Percentiles rank a stretch among this genome's conserved stretches.
phyloP scores from a whole-genome alignment of 2,329 filamentous ascomycete species.

The Arthroderma sp. region DNA sequence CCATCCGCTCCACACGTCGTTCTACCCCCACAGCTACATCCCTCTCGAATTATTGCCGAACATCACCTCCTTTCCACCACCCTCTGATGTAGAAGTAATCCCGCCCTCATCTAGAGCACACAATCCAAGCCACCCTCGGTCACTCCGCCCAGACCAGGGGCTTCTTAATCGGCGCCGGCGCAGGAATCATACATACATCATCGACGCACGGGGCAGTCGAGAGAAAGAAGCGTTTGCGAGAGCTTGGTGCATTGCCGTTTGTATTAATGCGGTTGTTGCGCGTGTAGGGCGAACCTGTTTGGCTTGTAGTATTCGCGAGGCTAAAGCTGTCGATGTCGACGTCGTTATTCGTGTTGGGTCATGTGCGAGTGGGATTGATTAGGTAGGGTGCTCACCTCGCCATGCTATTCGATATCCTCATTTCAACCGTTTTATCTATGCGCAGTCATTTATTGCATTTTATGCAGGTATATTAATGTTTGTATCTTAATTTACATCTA shows the following conservation, averaged over 20 bases:
- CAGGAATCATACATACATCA: slow-evolving; percentile 15
- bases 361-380: not conserved
- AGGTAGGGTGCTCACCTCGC: too few relatives aligned
- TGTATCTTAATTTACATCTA: too few relatives aligned
- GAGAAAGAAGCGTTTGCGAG: slow-evolving; percentile 29
- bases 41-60: slow-evolving; percentile 15
- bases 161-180: not conserved
- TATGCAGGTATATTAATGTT: too few relatives aligned
- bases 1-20: slow-evolving; percentile 24
- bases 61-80: slow-evolving; percentile 8
- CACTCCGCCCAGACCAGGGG: too few relatives aligned
- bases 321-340: slow-evolving; percentile 25
- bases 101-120: too few relatives aligned
- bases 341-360: slow-evolving; percentile 27
- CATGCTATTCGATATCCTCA: too few relatives aligned
- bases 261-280: slow-evolving; percentile 29
- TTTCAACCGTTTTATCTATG: too few relatives aligned
- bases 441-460: too few relatives aligned
- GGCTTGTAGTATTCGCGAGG: slow-evolving; percentile 31
- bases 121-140: too few relatives aligned
- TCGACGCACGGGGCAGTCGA: slow-evolving; percentile 23
- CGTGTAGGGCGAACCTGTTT: slow-evolving; percentile 27
- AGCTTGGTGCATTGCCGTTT: slow-evolving; percentile 33
- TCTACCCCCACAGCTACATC: slow-evolving; percentile 21
- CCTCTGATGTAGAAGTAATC: not conserved